phyloP scores from a whole-genome alignment of 805 yeast genomes.

The Blastobotrys muscicola region DNA sequence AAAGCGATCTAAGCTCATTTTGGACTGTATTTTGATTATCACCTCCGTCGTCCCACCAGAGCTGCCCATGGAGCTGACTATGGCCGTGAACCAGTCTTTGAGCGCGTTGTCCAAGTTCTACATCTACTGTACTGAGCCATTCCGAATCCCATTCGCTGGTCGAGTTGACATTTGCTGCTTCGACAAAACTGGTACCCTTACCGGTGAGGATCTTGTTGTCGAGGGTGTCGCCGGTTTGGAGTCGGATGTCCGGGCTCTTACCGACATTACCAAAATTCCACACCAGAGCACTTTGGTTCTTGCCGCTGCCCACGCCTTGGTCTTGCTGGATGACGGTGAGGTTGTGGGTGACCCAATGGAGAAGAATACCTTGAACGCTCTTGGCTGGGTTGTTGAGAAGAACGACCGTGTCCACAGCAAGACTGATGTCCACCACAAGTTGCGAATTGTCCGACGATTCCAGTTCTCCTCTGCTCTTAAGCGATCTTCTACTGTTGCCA shows the following conservation, averaged over 20 bases:
- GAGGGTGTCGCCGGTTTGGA: conserved; percentile 88
- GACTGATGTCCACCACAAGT: conserved; percentile 35
- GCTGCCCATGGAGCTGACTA: conserved; percentile 95
- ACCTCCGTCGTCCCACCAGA: conserved; percentile 99
- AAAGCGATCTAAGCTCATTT: conserved; percentile 81
- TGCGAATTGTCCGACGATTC: conserved; percentile 81
- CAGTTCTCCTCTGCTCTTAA: conserved; percentile 94
- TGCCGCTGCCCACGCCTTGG: conserved; percentile 95
- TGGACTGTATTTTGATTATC: conserved; percentile 91
- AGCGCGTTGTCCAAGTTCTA: conserved; percentile 79
- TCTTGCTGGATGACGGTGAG: conserved; percentile 90
- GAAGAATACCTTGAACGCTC: conserved; percentile 83
- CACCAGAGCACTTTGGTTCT: conserved; percentile 57
- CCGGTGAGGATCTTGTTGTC: conserved; percentile 92
- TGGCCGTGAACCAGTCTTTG: conserved; percentile 93
- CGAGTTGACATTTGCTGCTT: conserved; percentile 97
- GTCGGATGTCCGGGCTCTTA: conserved; percentile 40
- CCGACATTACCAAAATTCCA: conserved; percentile 55
- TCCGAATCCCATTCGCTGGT: conserved; percentile 96
- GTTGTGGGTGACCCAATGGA: conserved; percentile 99
- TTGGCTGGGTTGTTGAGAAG: conserved; percentile 73
- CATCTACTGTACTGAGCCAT: conserved; percentile 96
- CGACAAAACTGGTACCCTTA: conserved; percentile 95
- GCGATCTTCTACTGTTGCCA: conserved; percentile 83
- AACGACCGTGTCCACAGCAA: conserved; percentile 58